These are phyloP conservation scores for Beauveria pseudobassiana DNA, from an alignment of 2,329 filamentous ascomycete genomes.

Conservation along the genomic window DNA sequence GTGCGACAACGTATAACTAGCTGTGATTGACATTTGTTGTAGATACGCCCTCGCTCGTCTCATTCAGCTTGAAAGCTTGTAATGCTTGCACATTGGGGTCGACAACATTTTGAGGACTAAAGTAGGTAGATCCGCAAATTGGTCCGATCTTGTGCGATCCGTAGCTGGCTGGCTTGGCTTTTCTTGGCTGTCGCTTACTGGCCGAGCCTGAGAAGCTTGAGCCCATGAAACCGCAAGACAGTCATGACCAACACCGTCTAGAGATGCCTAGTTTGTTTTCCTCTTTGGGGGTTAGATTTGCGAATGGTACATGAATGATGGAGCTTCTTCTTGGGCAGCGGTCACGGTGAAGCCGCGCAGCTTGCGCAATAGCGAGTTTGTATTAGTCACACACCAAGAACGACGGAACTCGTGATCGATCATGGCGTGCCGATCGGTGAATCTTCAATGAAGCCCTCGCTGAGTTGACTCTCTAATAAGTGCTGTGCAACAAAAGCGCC, in stretches of 20 bases:
- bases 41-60: background rate
- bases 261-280: background rate
- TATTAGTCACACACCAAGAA: too few species aligned
- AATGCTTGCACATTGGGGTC: background rate
- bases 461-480: too few species aligned
- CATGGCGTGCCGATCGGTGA: too few species aligned
- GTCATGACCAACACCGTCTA: background rate
- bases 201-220: background rate
- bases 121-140: background rate
- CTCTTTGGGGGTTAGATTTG: background rate
- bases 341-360: too few species aligned
- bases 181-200: background rate
- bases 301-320: too few species aligned
- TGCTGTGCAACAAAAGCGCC: too few species aligned
- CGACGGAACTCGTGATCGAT: too few species aligned
- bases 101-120: background rate
- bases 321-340: too few species aligned
- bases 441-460: too few species aligned
- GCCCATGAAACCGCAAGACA: background rate
- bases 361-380: too few species aligned
- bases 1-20: background rate
- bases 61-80: background rate
- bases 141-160: background rate
- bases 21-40: background rate
- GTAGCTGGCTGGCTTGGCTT: background rate